Conservation (phyloP, 176 grass and related monocot species). For the Luzula sylvatica region DNA sequence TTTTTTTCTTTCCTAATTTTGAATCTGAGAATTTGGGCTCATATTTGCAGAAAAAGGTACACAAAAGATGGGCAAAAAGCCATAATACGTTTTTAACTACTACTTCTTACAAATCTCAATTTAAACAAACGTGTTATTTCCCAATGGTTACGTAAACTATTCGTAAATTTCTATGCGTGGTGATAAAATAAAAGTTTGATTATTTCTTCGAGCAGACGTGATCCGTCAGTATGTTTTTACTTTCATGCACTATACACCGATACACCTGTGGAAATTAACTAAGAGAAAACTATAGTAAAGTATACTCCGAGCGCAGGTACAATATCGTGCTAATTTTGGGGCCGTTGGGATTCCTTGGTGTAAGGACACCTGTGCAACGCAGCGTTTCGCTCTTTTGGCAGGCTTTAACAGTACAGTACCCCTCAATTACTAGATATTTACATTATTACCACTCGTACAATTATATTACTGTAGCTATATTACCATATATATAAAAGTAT, state of each 20-base stretch:
- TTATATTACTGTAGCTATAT: not conserved
- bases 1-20: not conserved
- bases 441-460: not conserved
- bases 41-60: slow-evolving; percentile 2
- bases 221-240: too few species aligned
- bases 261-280: not conserved
- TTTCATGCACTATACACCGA: not conserved
- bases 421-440: slow-evolving; percentile 3
- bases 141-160: too few species aligned
- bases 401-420: not conserved
- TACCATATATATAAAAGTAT: too few species aligned
- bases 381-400: slow-evolving; percentile 3
- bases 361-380: slow-evolving; percentile 8
- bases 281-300: not conserved
- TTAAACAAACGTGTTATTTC: too few species aligned
- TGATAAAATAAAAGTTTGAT: too few species aligned
- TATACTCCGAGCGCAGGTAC: not conserved
- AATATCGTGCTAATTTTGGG: not conserved
- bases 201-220: too few species aligned
- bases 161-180: too few species aligned
- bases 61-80: not conserved
- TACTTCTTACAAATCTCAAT: too few species aligned
- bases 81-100: too few species aligned
- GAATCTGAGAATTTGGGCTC: not conserved
- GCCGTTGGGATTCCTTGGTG: slow-evolving; percentile 20